Evolutionary conservation across 2,329 filamentous ascomycete species (phyloP), one percentile per base, ranked within the genome.

Genomic region (Microdochium trichocladiopsis): DNA sequence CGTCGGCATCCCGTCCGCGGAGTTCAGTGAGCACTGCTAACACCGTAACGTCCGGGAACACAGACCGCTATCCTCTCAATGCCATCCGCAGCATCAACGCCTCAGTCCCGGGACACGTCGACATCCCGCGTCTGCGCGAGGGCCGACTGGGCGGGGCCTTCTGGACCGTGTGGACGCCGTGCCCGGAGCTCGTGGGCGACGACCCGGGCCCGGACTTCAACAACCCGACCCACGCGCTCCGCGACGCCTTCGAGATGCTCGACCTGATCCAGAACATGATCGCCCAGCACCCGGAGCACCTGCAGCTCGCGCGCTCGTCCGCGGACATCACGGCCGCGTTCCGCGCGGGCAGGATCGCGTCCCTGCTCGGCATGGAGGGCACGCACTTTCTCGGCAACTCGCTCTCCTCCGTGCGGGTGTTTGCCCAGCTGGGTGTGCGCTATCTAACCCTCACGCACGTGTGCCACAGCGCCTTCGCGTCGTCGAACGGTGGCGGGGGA

Each of bases 361-460:
- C 77, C 0, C 77, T 80, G 3, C 66, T 83, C 4, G 80, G 77
- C 2, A 79, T 83, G 28, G 82, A 86, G 66, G 84, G 84, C 2
- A 69, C 86, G 2, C 84, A 88, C 59, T 83, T 85, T 52, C 83
- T 87, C 6, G 62, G 60, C 2, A 86, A 85, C 60, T 82, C 80
- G 1, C 66, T 82, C 28, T 69, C 74, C 8, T 79, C 73, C 0
- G 67, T 87, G 2, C 76, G 84, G 2, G 70, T 81, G 47, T 85
- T 84, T 62, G 74, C 84, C 61, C 65, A 72, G 2, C 72, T 86
- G 2, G 84, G 84, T 1, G 83, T 86, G 1, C 74, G 82, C 33
- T 87, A 87, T 56, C 77, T 80, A 12, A 87, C 84, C 0, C 66
- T 87, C n/a, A 87, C 82, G 10, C 84, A 85, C 69, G 84, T 84